These are phyloP conservation scores for Eutypa lata DNA, from an alignment of 2,329 filamentous ascomycete genomes.

Conservation along the genomic window DNA sequence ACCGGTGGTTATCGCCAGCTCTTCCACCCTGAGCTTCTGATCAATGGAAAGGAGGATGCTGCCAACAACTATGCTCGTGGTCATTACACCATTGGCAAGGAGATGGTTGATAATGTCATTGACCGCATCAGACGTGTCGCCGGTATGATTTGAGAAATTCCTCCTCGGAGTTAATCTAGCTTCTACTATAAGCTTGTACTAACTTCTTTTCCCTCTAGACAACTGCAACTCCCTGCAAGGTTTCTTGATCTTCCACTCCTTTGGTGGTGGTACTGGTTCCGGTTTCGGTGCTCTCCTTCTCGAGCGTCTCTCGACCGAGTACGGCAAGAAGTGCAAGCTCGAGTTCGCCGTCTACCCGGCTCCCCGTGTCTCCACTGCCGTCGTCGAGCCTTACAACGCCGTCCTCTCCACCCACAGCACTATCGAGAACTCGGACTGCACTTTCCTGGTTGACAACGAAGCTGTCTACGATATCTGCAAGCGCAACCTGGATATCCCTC, in stretches of 20 bases:
- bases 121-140: slow-evolving; percentile 67
- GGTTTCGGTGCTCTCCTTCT: slow-evolving; percentile 70
- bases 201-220: slow-evolving; percentile 41
- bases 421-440: slow-evolving; percentile 75
- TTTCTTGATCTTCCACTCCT: slow-evolving; percentile 74
- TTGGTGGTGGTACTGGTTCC: slow-evolving; percentile 69
- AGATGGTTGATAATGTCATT: slow-evolving; percentile 69
- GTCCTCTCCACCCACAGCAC: slow-evolving; percentile 73
- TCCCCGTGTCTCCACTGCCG: slow-evolving; percentile 65
- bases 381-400: slow-evolving; percentile 73
- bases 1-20: slow-evolving; percentile 65
- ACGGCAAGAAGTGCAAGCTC: slow-evolving; percentile 75
- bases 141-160: slow-evolving; percentile 43
- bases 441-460: slow-evolving; percentile 74
- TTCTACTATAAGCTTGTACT: slow-evolving; percentile 7
- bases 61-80: slow-evolving; percentile 76
- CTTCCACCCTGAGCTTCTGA: slow-evolving; percentile 69
- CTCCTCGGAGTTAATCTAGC: not conserved
- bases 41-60: slow-evolving; percentile 74
- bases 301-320: slow-evolving; percentile 70
- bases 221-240: slow-evolving; percentile 72
- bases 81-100: slow-evolving; percentile 74
- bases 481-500: slow-evolving; percentile 67
- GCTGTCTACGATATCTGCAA: slow-evolving; percentile 74
- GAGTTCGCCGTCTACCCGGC: slow-evolving; percentile 72